A percentile compares a stretch with the other conserved stretches of the same genome.
Evolutionary conservation across 768 basidiomycete genomes (phyloP).

Genomic region (Hysterangium stoloniferum): DNA sequence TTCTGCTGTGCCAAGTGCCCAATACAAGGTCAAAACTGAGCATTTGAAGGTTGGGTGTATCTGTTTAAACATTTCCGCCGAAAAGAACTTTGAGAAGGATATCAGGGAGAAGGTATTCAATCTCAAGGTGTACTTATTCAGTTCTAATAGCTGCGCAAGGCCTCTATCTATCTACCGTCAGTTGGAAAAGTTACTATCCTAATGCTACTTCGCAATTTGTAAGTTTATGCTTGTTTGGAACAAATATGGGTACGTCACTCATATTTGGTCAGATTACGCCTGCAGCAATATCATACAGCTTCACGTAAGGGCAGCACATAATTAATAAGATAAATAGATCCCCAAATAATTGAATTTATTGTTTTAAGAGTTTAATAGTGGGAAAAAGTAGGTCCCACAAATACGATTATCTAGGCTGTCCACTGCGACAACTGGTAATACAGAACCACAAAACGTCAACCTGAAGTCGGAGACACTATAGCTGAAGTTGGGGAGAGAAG

Average conservation of each 20-base stretch:
- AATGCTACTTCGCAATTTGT: conserved; percentile 96
- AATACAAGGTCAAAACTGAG: conserved; percentile 85
- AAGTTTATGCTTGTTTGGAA: conserved; percentile 24
- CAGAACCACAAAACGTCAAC: not conserved
- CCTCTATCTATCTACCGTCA: conserved; percentile 88
- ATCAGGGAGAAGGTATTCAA: conserved; percentile 77
- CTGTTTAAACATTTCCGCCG: conserved; percentile 86
- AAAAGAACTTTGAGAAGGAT: conserved; percentile 94
- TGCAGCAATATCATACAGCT: conserved; percentile 41
- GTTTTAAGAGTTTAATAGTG: too few relatives aligned
- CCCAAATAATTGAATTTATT: too few relatives aligned
- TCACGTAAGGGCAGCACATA: not conserved
- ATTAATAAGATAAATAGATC: not conserved
- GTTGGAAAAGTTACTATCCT: conserved; percentile 98
- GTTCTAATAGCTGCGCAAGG: conserved; percentile 36
- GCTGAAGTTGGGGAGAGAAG: conserved; percentile 4
- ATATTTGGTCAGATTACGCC: conserved; percentile 36
- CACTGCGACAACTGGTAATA: not conserved
- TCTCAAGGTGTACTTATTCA: not conserved
- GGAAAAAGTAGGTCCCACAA: too few relatives aligned
- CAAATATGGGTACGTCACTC: not conserved
- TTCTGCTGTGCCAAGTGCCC: conserved; percentile 79
- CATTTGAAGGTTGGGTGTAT: conserved; percentile 92
- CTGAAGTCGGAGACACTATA: not conserved
- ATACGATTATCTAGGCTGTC: not conserved